Conservation (phyloP, 2,329 filamentous ascomycete genomes). For the Podosphaera xanthii region DNA sequence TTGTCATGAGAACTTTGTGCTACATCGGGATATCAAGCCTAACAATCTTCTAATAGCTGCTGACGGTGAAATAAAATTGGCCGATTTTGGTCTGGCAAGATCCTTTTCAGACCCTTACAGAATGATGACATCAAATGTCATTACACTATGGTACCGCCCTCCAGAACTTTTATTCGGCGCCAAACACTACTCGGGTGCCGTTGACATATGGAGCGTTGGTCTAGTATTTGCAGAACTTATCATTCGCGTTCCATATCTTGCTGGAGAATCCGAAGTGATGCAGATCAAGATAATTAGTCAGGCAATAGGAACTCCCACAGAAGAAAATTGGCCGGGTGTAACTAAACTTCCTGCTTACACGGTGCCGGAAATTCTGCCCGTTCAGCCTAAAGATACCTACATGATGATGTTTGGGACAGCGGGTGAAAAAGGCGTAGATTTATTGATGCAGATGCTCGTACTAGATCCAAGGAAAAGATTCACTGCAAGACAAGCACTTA, state of each 20-base stretch:
- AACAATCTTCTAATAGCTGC: slow-evolving; percentile 92
- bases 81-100: slow-evolving; percentile 89
- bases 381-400: slow-evolving; percentile 51
- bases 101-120: slow-evolving; percentile 72
- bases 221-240: slow-evolving; percentile 84
- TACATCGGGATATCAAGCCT: slow-evolving; percentile 96
- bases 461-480: slow-evolving; percentile 74
- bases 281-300: slow-evolving; percentile 70
- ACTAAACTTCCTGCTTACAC: slow-evolving; percentile 59
- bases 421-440: slow-evolving; percentile 62
- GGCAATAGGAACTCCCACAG: slow-evolving; percentile 70
- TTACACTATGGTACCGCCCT: slow-evolving; percentile 91
- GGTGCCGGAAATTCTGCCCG: slow-evolving; percentile 33
- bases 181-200: slow-evolving; percentile 67
- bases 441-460: slow-evolving; percentile 64
- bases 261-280: slow-evolving; percentile 64
- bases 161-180: slow-evolving; percentile 86
- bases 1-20: slow-evolving; percentile 81
- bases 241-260: slow-evolving; percentile 59
- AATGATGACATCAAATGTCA: slow-evolving; percentile 81
- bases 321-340: slow-evolving; percentile 91
- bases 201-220: slow-evolving; percentile 87
- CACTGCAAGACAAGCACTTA: slow-evolving; percentile 52
- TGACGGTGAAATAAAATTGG: slow-evolving; percentile 82
- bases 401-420: slow-evolving; percentile 55